phyloP scores from a whole-genome alignment of 2,329 filamentous ascomycete species.

The Colletotrichum sp. region DNA sequence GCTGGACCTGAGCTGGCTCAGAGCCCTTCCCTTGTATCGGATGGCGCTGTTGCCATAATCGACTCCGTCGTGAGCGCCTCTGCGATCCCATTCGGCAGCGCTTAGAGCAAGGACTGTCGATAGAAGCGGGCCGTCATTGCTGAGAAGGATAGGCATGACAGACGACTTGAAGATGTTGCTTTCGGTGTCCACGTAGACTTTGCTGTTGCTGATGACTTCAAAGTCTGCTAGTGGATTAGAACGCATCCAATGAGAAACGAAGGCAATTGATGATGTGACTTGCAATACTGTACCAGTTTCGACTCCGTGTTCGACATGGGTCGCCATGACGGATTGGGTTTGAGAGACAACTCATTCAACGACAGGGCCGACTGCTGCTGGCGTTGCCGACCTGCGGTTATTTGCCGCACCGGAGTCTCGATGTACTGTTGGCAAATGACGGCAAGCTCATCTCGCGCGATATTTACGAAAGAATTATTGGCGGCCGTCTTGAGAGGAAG shows the following conservation, averaged over 20 bases:
- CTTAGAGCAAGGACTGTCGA: neutral
- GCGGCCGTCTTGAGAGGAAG: neutral
- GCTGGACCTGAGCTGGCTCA: neutral
- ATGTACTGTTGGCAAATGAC: neutral
- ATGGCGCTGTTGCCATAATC: neutral
- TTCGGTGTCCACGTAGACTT: neutral
- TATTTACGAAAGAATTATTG: neutral
- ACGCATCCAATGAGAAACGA: neutral
- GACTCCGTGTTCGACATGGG: neutral
- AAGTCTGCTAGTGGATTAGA: neutral
- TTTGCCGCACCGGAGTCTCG: neutral
- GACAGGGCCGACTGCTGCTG: neutral
- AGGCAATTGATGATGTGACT: neutral
- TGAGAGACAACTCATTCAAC: neutral
- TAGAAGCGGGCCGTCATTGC: neutral
- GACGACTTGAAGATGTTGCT: neutral
- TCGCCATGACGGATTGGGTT: neutral
- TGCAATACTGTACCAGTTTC: neutral
- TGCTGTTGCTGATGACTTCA: conserved; percentile 1
- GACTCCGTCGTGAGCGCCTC: neutral
- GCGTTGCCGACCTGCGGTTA: neutral
- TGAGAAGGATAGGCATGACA: neutral
- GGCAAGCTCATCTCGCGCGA: neutral
- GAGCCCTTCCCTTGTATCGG: neutral
- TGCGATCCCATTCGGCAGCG: neutral